phyloP scores from a whole-genome alignment of 2,329 filamentous ascomycete genomes.

The Sporothrix brasiliensis region DNA sequence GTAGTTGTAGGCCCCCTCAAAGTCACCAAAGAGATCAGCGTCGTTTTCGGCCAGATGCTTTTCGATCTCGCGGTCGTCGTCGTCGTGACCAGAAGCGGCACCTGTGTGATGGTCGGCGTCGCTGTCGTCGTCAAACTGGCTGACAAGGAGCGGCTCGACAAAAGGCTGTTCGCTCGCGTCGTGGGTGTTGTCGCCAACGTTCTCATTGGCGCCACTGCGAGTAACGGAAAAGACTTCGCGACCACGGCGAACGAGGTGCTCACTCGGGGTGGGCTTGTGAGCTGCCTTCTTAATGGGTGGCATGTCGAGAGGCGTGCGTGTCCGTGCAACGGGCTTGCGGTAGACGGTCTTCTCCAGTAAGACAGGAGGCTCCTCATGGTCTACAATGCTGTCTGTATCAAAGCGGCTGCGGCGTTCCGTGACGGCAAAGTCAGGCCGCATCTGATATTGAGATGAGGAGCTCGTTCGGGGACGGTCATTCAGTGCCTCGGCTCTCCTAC shows the following conservation, averaged over 20 bases:
- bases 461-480: background rate
- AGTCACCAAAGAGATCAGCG: constrained; percentile 23
- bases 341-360: constrained; percentile 29
- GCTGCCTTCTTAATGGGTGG: background rate
- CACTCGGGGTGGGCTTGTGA: background rate
- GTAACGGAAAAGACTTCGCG: constrained; percentile 3
- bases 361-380: background rate
- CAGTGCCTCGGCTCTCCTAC: background rate
- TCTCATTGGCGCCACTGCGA: background rate
- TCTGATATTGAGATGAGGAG: constrained; percentile 6
- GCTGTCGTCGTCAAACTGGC: constrained; percentile 23
- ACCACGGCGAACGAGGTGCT: background rate
- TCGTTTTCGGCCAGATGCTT: constrained; percentile 16
- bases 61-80: background rate
- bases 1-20: constrained; percentile 27
- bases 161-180: background rate
- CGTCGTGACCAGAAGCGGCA: background rate
- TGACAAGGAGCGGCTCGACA: constrained; percentile 15
- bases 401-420: background rate
- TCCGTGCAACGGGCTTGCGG: constrained; percentile 22
- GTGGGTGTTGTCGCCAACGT: background rate
- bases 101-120: constrained; percentile 23
- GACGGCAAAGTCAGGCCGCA: constrained; percentile 6
- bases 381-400: background rate
- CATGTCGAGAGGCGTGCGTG: background rate